Conservation (phyloP, 2,329 filamentous ascomycete genomes). For the Neopestalotiopsis sp. region DNA sequence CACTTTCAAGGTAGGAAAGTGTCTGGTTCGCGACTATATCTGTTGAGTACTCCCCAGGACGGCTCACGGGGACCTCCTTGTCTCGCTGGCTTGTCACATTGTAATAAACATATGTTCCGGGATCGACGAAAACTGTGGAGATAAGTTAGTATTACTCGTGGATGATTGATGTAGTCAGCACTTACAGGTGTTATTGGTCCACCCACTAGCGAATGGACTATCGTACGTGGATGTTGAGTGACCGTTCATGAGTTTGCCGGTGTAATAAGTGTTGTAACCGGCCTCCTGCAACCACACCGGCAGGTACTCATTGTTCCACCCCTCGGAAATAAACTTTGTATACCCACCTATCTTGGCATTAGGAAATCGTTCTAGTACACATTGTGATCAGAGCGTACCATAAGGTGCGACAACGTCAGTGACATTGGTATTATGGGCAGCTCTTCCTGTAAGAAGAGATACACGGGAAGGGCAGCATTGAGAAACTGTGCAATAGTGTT, state of each 20-base stretch:
- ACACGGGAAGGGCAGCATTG: slow-evolving; percentile 66
- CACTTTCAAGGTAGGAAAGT: no score
- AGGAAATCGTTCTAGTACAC: no score
- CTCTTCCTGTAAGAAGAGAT: slow-evolving; percentile 61
- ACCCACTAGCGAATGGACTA: slow-evolving; percentile 52
- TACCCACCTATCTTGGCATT: slow-evolving; percentile 43
- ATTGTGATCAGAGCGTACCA: slow-evolving; percentile 39
- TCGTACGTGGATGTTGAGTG: slow-evolving; percentile 48
- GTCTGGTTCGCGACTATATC: no score
- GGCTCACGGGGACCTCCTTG: no score
- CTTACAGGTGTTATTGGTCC: slow-evolving; percentile 26
- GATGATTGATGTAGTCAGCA: slow-evolving; percentile 15
- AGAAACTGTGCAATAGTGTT: slow-evolving; percentile 63
- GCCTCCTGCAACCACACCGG: slow-evolving; percentile 62
- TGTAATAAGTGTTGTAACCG: slow-evolving; percentile 64
- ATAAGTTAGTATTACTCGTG: no score
- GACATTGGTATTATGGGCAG: slow-evolving; percentile 69
- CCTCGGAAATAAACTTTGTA: slow-evolving; percentile 57
- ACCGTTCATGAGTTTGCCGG: slow-evolving; percentile 62
- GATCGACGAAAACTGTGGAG: no score
- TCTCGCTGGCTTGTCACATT: no score
- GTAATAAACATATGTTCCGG: no score
- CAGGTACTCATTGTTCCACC: slow-evolving; percentile 60
- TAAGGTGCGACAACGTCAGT: slow-evolving; percentile 58
- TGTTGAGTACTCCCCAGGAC: no score